Percentiles rank a stretch among this genome's conserved stretches.
Evolutionary conservation across 2,329 filamentous ascomycete genomes (phyloP).

Genomic region (Talaromyces sp.): DNA sequence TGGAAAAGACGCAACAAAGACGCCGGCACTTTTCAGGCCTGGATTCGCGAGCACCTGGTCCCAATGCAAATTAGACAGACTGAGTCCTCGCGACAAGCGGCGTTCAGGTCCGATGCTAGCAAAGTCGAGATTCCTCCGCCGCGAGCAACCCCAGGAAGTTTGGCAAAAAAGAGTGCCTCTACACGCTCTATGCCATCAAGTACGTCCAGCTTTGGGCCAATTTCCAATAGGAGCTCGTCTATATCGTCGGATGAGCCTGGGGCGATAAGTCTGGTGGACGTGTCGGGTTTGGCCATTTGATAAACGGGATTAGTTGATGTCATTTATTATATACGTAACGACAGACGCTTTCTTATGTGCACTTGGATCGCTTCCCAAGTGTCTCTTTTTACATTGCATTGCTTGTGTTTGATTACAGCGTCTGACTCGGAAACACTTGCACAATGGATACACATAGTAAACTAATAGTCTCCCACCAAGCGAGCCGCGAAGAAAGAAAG

Average conservation of each 20-base stretch:
- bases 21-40: constrained; percentile 28
- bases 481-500: no score
- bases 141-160: neutral
- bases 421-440: no score
- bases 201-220: neutral
- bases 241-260: neutral
- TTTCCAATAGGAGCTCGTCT: neutral
- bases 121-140: constrained; percentile 25
- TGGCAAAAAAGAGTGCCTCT: neutral
- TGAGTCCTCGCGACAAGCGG: constrained; percentile 22
- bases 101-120: constrained; percentile 33
- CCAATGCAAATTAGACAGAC: constrained; percentile 27
- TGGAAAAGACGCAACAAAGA: constrained; percentile 35
- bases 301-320: neutral
- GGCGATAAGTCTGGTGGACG: neutral
- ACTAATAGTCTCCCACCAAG: no score
- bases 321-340: neutral
- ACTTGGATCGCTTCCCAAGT: no score
- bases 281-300: neutral
- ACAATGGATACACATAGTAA: no score
- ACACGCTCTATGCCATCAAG: neutral
- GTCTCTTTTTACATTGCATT: no score
- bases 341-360: neutral
- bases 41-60: constrained; percentile 34
- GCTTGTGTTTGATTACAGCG: no score